Conservation (phyloP, 108 stramenopile genomes). For the Phaeodactylum tricornutum region DNA sequence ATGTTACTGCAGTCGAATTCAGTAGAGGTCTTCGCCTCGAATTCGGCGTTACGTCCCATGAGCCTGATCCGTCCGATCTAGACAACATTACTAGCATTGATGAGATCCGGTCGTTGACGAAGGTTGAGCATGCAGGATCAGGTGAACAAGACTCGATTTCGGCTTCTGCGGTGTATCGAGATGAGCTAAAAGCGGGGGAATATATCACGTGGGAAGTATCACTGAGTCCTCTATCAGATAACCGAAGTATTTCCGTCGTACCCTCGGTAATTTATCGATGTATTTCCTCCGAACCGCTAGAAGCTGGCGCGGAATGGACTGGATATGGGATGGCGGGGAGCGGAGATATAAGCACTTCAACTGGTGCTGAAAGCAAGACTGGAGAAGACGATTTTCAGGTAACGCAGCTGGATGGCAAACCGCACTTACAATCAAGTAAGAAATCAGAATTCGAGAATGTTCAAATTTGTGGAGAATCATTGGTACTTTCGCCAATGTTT, state of each 20-base stretch:
- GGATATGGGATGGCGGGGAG: slow-evolving; percentile 8
- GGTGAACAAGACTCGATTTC: slow-evolving; percentile 10
- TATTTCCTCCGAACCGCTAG: slow-evolving; percentile 37
- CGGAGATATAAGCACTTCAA: neutral
- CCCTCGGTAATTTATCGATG: slow-evolving; percentile 46
- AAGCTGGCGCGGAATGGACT: slow-evolving; percentile 33
- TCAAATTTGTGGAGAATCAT: slow-evolving; percentile 32
- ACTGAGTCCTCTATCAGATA: slow-evolving; percentile 24
- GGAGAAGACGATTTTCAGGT: slow-evolving; percentile 13
- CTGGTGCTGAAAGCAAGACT: slow-evolving; percentile 4
- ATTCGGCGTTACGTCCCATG: slow-evolving; percentile 40
- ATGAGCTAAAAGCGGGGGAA: slow-evolving; percentile 55
- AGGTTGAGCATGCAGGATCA: slow-evolving; percentile 1
- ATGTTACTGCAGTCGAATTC: slow-evolving; percentile 31
- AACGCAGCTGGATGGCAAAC: slow-evolving; percentile 6
- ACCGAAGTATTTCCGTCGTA: slow-evolving; percentile 23
- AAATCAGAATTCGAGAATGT: slow-evolving; percentile 32
- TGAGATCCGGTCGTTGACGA: slow-evolving; percentile 14
- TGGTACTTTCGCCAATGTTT: slow-evolving; percentile 42
- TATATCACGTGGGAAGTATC: slow-evolving; percentile 54
- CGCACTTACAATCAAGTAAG: slow-evolving; percentile 9
- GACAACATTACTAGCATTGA: slow-evolving; percentile 6
- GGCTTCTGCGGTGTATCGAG: slow-evolving; percentile 29
- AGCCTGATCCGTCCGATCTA: slow-evolving; percentile 10
- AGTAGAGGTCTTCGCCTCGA: slow-evolving; percentile 28